Conservation (phyloP, 352 stramenopile species). For the Phytophthora sp. region DNA sequence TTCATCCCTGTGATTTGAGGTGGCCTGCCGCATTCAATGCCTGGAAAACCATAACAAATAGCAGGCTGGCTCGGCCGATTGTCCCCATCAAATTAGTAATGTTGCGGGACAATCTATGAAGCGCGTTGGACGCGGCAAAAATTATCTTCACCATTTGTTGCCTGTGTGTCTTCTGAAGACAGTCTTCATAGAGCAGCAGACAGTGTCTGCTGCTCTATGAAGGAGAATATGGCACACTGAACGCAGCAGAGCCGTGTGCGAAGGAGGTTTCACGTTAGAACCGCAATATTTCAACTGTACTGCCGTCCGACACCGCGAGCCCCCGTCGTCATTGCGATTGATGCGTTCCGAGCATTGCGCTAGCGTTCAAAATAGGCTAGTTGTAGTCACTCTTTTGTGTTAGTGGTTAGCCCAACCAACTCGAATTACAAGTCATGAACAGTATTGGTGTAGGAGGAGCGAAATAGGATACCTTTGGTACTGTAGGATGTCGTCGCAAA, state of each 20-base stretch:
- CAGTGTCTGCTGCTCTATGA: not conserved
- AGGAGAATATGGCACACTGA: not conserved
- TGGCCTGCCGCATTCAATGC: not conserved
- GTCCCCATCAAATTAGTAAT: slow-evolving; percentile 14
- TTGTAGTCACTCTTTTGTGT: too few species aligned
- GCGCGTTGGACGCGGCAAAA: slow-evolving; percentile 21
- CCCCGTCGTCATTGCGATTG: too few species aligned
- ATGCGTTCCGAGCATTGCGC: too few species aligned
- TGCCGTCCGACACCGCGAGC: too few species aligned
- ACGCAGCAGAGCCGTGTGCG: not conserved
- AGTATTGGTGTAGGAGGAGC: too few species aligned
- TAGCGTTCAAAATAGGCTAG: too few species aligned
- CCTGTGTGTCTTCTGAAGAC: slow-evolving; percentile 20
- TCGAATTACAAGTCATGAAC: too few species aligned
- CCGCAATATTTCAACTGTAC: too few species aligned
- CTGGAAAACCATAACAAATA: slow-evolving; percentile 1
- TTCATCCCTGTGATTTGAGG: slow-evolving; percentile 12
- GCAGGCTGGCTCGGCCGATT: slow-evolving; percentile 9
- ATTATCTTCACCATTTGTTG: slow-evolving; percentile 30
- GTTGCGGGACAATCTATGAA: slow-evolving; percentile 18
- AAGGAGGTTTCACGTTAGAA: too few species aligned
- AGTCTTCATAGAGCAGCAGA: too few species aligned
- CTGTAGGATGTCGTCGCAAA: slow-evolving; percentile 11
- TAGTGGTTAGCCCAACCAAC: too few species aligned
- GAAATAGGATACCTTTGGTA: too few species aligned